These are phyloP conservation scores for Chenopodium suecicum DNA, from an alignment of 148 eudicot species.

Conservation along the genomic window DNA sequence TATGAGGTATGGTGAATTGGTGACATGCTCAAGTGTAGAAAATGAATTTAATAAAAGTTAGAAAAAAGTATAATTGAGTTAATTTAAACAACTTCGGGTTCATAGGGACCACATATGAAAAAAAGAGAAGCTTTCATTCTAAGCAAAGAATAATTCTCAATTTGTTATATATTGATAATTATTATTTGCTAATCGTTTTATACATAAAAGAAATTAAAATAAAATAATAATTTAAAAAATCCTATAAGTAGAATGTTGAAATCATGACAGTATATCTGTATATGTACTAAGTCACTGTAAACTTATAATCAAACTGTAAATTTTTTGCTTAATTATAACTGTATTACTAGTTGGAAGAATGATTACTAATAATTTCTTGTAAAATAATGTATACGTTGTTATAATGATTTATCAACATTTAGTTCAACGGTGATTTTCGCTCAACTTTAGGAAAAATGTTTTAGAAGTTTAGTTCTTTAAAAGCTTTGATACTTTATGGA, in stretches of 20 bases:
- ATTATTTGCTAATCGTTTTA: neutral
- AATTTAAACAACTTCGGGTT: neutral
- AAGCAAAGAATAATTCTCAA: conserved; percentile 28
- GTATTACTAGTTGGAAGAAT: no score
- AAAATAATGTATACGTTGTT: no score
- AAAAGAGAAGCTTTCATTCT: conserved; percentile 19
- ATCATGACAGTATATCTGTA: neutral
- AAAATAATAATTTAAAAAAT: no score
- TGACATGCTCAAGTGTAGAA: conserved; percentile 4
- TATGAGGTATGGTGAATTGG: neutral
- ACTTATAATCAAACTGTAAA: no score
- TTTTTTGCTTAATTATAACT: no score
- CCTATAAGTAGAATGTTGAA: neutral
- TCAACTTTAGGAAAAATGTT: no score
- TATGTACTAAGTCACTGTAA: neutral
- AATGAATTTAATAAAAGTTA: neutral
- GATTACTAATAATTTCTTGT: no score
- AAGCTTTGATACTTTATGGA: no score
- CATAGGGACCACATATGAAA: conserved; percentile 17
- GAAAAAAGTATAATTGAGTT: no score
- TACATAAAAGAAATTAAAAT: neutral
- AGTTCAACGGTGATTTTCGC: no score
- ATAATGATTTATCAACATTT: no score
- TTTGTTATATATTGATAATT: neutral
- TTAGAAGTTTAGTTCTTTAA: no score